Evolutionary conservation across 1,284 basidiomycete species (phyloP), one percentile per base, ranked within the genome.

Genomic region (Ustilago nuda): DNA sequence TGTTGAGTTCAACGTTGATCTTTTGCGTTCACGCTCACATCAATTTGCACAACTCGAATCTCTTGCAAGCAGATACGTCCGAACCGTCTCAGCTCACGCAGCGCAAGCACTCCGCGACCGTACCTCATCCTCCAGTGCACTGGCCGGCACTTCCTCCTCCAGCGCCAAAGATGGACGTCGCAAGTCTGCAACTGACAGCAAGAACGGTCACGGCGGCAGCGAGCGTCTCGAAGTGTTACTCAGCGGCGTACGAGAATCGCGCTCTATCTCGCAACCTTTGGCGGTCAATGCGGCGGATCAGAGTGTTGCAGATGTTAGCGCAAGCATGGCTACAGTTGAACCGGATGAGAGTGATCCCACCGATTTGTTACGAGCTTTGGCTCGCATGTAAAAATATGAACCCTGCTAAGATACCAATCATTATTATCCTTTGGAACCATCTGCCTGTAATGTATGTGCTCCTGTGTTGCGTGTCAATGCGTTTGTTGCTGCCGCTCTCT

Each of bases 281-380:
- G 36, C 46, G n/a, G 32, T 36, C n/a, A 64, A 45, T 23, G 53
- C 46, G 39, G 36, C 52, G 17, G 64, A 63, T 33, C 66, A 66
- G 57, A 75, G 63, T 45, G 45, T 50, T 4, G 73, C 62, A 23
- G 73, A 76, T 23, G 43, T 66, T 33, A 75, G 66, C 45, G 56
- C 66, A 2, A 70, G 63, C 45, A 62, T 66, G 56, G 43, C 33
- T 8, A 46, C 41, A 3, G 67, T 76, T 19, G 69, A 76, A 33
- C 68, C 77, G 36, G 77, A 79, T 33, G 74, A 79, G 67, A 79
- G 74, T 56, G 77, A 78, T 41, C 67, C 77, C 2, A 72, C 72
- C 17, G 77, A 79, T 33, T 46, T 79, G 11, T 52, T 79, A 13
- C 56, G 70, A 30, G 77, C 74, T 1, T 41, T 79, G 7, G 77